Conservation (phyloP, 1,139 yeast genomes). For the Scheffersomyces parashehatae region DNA sequence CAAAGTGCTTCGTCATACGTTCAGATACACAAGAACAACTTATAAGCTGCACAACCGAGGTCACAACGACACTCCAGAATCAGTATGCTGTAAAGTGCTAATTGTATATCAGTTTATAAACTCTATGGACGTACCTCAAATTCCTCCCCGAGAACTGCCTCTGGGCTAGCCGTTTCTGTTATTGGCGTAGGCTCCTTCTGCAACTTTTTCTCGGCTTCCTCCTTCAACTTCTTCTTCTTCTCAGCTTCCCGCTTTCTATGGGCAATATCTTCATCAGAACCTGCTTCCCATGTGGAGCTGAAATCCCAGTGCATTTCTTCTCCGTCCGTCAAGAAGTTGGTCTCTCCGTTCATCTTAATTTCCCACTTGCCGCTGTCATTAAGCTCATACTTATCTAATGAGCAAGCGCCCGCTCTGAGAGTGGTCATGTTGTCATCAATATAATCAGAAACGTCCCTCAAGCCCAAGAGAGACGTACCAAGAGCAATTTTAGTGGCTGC, state of each 20-base stretch:
- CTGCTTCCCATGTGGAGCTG: constrained; percentile 67
- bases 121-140: constrained; percentile 38
- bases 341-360: constrained; percentile 63
- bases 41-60: neutral
- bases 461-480: constrained; percentile 65
- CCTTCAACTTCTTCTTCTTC: constrained; percentile 14
- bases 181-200: constrained; percentile 13
- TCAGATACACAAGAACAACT: no score
- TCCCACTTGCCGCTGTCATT: constrained; percentile 44
- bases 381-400: constrained; percentile 37
- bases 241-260: constrained; percentile 17
- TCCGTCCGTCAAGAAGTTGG: constrained; percentile 67
- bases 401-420: constrained; percentile 50
- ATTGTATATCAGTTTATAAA: constrained; percentile 3
- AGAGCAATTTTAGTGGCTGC: constrained; percentile 84
- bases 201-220: constrained; percentile 8
- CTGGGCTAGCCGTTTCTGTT: neutral
- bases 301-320: constrained; percentile 94
- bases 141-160: constrained; percentile 19
- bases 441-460: constrained; percentile 45
- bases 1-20: no score
- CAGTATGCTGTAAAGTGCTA: neutral
- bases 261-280: constrained; percentile 68
- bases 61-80: no score
- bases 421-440: constrained; percentile 46